Conservation (phyloP, 768 basidiomycete genomes). For the Hydnomerulius pinastri region DNA sequence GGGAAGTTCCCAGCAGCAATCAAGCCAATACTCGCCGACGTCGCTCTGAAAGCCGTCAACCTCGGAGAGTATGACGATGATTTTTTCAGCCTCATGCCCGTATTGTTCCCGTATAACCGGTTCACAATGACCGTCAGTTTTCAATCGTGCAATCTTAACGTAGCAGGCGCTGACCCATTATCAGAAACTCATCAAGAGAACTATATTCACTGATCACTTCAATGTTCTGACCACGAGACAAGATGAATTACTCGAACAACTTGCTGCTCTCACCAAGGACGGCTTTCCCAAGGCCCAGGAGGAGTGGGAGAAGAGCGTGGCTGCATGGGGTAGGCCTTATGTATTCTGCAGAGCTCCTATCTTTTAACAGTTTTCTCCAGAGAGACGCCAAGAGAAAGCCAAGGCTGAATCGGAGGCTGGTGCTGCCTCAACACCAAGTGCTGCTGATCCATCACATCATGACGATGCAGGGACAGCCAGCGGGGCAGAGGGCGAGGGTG, state of each 20-base stretch:
- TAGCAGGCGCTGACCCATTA: slow-evolving; percentile 8
- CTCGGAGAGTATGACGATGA: slow-evolving; percentile 91
- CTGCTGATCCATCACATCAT: slow-evolving; percentile 15
- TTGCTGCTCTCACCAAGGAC: slow-evolving; percentile 60
- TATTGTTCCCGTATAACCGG: slow-evolving; percentile 90
- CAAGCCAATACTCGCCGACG: slow-evolving; percentile 68
- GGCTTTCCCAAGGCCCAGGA: slow-evolving; percentile 71
- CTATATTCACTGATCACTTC: slow-evolving; percentile 77
- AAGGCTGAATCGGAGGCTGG: slow-evolving; percentile 37
- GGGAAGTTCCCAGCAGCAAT: slow-evolving; percentile 87
- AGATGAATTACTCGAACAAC: slow-evolving; percentile 63
- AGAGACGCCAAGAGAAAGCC: slow-evolving; percentile 59
- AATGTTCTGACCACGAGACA: slow-evolving; percentile 66
- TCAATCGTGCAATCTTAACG: neutral
- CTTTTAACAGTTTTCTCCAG: slow-evolving; percentile 26
- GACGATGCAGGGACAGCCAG: slow-evolving; percentile 37
- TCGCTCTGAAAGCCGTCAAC: slow-evolving; percentile 76
- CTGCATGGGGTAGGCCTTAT: slow-evolving; percentile 60
- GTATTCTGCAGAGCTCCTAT: neutral
- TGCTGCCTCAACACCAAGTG: slow-evolving; percentile 31
- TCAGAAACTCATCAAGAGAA: slow-evolving; percentile 91
- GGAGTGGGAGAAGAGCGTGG: slow-evolving; percentile 73
- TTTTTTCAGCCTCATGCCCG: slow-evolving; percentile 88
- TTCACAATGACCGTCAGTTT: slow-evolving; percentile 84
- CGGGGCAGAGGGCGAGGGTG: slow-evolving; percentile 27